phyloP scores from a whole-genome alignment of 345 rosid genomes.

The Syzygium grande region DNA sequence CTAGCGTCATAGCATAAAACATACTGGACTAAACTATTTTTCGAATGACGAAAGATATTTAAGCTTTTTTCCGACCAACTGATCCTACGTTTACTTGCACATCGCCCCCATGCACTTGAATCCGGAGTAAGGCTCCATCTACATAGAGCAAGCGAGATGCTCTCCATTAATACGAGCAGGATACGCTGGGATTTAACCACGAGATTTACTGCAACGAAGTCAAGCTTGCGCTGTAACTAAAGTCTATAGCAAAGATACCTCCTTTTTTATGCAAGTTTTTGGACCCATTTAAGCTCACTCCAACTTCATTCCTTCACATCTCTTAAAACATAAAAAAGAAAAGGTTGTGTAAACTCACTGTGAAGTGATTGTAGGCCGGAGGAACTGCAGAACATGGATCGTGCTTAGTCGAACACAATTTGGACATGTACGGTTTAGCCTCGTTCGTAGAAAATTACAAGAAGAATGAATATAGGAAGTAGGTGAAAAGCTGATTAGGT shows the following conservation, averaged over 20 bases:
- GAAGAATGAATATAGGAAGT: neutral
- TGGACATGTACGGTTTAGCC: neutral
- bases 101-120: too few species aligned
- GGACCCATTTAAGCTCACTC: neutral
- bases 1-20: too few species aligned
- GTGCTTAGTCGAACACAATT: neutral
- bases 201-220: too few species aligned
- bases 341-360: neutral
- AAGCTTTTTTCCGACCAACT: too few species aligned
- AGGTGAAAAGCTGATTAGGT: neutral
- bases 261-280: neutral
- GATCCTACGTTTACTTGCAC: too few species aligned
- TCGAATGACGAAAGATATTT: too few species aligned
- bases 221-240: too few species aligned
- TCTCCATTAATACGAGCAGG: too few species aligned
- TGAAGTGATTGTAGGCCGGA: neutral
- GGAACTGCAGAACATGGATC: neutral
- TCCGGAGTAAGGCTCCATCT: too few species aligned
- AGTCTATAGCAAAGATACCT: neutral
- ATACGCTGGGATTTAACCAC: too few species aligned
- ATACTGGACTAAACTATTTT: too few species aligned
- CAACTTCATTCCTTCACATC: neutral
- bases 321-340: neutral
- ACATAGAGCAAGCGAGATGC: too few species aligned
- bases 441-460: neutral